Conservation (phyloP, 192 early-diverging fungal species). For the Obelidium mucronatum region DNA sequence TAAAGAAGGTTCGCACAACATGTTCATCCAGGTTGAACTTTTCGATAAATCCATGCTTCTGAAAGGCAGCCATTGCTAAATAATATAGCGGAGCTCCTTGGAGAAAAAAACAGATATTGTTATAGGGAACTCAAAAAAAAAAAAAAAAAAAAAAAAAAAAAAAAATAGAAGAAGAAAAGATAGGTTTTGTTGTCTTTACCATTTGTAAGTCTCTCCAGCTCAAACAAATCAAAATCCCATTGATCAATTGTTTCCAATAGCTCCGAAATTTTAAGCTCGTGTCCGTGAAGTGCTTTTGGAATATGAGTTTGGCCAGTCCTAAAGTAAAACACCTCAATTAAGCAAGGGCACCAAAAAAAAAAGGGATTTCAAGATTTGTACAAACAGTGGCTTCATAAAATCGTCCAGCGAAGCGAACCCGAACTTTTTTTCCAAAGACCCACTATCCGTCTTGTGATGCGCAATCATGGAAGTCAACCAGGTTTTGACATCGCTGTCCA, state of each 20-base stretch:
- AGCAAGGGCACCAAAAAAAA: background rate
- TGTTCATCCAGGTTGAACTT: slow-evolving; percentile 40
- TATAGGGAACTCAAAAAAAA: no score
- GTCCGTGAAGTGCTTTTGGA: background rate
- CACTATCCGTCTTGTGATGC: slow-evolving; percentile 27
- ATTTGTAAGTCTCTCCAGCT: slow-evolving; percentile 34
- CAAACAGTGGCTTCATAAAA: background rate
- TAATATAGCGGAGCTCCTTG: slow-evolving; percentile 45
- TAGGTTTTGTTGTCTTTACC: background rate
- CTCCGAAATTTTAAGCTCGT: slow-evolving; percentile 32
- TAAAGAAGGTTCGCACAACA: slow-evolving; percentile 38
- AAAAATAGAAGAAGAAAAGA: no score
- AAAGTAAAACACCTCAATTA: no score
- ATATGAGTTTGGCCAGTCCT: no score
- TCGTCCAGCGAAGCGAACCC: background rate
- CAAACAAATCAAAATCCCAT: slow-evolving; percentile 54
- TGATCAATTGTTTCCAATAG: slow-evolving; percentile 37
- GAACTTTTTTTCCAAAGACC: background rate
- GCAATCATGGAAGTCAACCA: slow-evolving; percentile 54
- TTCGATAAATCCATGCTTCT: slow-evolving; percentile 32
- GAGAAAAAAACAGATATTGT: no score
- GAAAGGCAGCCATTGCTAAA: slow-evolving; percentile 39
- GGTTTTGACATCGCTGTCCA: slow-evolving; percentile 53
- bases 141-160: no score
- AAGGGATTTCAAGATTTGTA: background rate